Conservation (phyloP, 2,329 filamentous ascomycete species). For the Epichloe uncinata region DNA sequence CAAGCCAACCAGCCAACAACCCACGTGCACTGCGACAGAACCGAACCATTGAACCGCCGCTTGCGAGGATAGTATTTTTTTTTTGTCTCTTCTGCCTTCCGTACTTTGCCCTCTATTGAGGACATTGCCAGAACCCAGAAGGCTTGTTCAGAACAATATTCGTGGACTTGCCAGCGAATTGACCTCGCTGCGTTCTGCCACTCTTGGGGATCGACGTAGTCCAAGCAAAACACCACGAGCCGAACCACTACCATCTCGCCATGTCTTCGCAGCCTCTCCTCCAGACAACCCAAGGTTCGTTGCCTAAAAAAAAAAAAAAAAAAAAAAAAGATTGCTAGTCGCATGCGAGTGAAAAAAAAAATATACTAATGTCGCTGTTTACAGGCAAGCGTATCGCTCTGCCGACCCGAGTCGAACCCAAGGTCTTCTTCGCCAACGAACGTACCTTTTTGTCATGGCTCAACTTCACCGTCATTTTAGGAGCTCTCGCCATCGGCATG, state of each 20-base stretch:
- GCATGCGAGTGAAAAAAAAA: background rate
- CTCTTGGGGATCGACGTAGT: too few species aligned
- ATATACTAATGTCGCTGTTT: constrained; percentile 9
- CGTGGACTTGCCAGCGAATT: background rate
- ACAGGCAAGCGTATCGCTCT: constrained; percentile 96
- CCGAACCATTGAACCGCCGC: background rate
- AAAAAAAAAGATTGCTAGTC: background rate
- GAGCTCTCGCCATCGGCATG: constrained; percentile 89
- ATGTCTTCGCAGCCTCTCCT: constrained; percentile 98
- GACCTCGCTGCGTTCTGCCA: background rate
- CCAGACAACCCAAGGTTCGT: constrained; percentile 74
- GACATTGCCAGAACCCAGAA: too few species aligned
- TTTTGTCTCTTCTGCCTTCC: background rate
- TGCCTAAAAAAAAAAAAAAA: background rate
- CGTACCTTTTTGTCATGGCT: constrained; percentile 98
- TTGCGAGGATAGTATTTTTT: background rate
- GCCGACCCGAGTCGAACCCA: constrained; percentile 93
- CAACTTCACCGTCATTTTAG: constrained; percentile 98
- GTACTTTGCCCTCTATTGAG: too few species aligned
- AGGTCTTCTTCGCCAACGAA: constrained; percentile 99
- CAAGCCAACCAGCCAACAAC: constrained; percentile 16
- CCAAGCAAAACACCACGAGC: background rate
- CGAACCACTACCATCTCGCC: constrained; percentile 15
- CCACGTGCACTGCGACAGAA: constrained; percentile 16
- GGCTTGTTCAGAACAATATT: background rate